Conservation (phyloP, 2,329 filamentous ascomycete species). For the Plectosphaerella sp. region DNA sequence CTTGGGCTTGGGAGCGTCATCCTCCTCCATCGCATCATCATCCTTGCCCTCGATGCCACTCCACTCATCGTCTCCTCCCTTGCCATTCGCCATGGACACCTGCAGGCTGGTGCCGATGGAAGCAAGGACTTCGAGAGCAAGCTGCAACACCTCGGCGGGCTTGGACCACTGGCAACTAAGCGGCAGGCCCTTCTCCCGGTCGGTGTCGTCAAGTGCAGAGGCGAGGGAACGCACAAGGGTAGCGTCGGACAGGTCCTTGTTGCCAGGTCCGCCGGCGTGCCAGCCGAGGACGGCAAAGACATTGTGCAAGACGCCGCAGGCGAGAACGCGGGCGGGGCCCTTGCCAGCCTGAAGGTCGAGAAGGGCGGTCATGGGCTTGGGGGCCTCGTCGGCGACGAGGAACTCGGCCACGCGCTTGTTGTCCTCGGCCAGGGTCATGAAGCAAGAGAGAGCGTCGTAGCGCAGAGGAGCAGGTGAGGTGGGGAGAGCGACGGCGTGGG, state of each 20-base stretch:
- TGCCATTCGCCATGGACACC: conserved; percentile 37
- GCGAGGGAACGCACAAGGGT: conserved; percentile 41
- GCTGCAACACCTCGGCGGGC: conserved; percentile 41
- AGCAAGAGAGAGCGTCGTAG: conserved; percentile 47
- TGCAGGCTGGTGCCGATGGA: conserved; percentile 59
- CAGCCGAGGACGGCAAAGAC: conserved; percentile 50
- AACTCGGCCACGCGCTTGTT: conserved; percentile 48
- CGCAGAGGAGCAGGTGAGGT: conserved; percentile 35
- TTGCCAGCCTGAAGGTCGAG: conserved; percentile 41
- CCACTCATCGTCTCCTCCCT: conserved; percentile 28
- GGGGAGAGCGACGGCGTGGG: conserved; percentile 42
- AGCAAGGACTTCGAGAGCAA: conserved; percentile 59
- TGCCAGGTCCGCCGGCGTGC: conserved; percentile 45
- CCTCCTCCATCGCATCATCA: conserved; percentile 21
- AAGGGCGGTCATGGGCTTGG: conserved; percentile 44
- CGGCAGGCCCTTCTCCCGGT: conserved; percentile 14
- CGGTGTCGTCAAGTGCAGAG: conserved; percentile 20
- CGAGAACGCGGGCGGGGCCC: conserved; percentile 46
- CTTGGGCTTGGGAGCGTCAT: conserved; percentile 24
- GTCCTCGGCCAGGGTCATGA: conserved; percentile 57
- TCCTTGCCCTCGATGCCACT: conserved; percentile 33
- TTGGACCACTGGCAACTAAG: conserved; percentile 31
- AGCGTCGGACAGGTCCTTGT: conserved; percentile 45
- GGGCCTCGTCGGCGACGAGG: conserved; percentile 44
- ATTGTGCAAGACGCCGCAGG: conserved; percentile 60